Evolutionary conservation across 352 stramenopile genomes (phyloP).

Genomic region (Pythium periplocum): DNA sequence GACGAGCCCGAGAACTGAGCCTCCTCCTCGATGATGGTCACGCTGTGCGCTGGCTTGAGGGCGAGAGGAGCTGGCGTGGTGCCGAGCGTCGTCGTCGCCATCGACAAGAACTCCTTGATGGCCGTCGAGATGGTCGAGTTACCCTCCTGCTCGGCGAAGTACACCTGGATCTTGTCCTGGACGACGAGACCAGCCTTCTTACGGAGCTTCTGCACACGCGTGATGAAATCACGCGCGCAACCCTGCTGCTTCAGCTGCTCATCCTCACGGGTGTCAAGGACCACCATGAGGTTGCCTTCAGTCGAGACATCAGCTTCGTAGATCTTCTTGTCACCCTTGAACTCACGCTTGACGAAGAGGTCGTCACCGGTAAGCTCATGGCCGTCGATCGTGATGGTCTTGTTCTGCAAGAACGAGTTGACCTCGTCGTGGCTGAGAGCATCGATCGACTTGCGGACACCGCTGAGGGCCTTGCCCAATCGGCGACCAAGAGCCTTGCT

Average conservation of each 20-base stretch:
- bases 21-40: conserved; percentile 69
- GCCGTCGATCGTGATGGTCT: conserved; percentile 80
- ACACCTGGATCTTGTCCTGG: conserved; percentile 96
- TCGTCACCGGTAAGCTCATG: conserved; percentile 87
- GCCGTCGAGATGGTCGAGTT: conserved; percentile 53
- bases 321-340: conserved; percentile 90
- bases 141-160: conserved; percentile 81
- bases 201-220: conserved; percentile 97
- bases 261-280: conserved; percentile 94
- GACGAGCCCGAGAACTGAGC: conserved; percentile 65
- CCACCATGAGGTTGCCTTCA: conserved; percentile 92
- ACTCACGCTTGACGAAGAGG: conserved; percentile 92
- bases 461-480: conserved; percentile 95
- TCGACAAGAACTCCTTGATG: conserved; percentile 51
- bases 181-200: conserved; percentile 95
- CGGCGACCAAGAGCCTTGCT: conserved; percentile 93
- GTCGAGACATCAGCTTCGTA: conserved; percentile 88
- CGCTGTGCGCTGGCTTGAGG: conserved; percentile 53
- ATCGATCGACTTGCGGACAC: conserved; percentile 83
- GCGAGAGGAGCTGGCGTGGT: conserved; percentile 51
- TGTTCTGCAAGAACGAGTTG: conserved; percentile 54
- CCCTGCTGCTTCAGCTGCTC: conserved; percentile 93
- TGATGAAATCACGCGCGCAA: conserved; percentile 95
- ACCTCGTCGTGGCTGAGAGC: conserved; percentile 70
- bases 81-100: conserved; percentile 50